Conservation (phyloP, 202 grass and related monocot species). For the Digitaria exilis region DNA sequence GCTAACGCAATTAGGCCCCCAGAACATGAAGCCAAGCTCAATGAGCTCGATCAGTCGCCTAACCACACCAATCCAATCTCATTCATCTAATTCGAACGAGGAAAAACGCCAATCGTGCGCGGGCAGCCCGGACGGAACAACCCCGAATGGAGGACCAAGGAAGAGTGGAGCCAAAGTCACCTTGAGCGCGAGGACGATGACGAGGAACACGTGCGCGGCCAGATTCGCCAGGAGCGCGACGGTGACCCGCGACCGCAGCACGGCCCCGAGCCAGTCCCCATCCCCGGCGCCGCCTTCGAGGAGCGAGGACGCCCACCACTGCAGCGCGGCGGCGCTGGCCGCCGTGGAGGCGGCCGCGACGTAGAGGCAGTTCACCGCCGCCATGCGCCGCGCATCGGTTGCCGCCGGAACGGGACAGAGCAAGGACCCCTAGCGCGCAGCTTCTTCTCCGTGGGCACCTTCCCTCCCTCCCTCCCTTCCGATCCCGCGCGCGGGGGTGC, state of each 20-base stretch:
- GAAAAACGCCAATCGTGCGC: neutral
- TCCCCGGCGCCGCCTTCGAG: slow-evolving; percentile 38
- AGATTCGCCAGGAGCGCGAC: slow-evolving; percentile 67
- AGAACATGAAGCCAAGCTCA: neutral
- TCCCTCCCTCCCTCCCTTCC: neutral
- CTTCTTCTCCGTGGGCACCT: neutral
- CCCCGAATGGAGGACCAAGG: neutral
- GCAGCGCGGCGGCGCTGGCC: slow-evolving; percentile 52
- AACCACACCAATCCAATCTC: neutral
- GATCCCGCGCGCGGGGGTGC: neutral
- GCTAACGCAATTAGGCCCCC: neutral
- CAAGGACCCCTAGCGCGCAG: neutral
- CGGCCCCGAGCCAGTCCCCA: slow-evolving; percentile 42
- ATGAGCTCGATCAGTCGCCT: slow-evolving; percentile 20
- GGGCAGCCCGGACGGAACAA: neutral
- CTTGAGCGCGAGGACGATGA: slow-evolving; percentile 60
- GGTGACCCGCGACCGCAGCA: slow-evolving; percentile 66
- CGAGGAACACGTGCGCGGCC: slow-evolving; percentile 56
- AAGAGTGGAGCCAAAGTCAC: slow-evolving; percentile 12
- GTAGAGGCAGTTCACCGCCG: slow-evolving; percentile 67
- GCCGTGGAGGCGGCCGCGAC: slow-evolving; percentile 59
- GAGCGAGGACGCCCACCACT: slow-evolving; percentile 72
- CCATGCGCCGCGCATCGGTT: slow-evolving; percentile 56
- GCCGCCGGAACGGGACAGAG: neutral
- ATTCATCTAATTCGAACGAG: neutral